phyloP scores from a whole-genome alignment of 345 rosid species.

The Rhodamnia rubescens region DNA sequence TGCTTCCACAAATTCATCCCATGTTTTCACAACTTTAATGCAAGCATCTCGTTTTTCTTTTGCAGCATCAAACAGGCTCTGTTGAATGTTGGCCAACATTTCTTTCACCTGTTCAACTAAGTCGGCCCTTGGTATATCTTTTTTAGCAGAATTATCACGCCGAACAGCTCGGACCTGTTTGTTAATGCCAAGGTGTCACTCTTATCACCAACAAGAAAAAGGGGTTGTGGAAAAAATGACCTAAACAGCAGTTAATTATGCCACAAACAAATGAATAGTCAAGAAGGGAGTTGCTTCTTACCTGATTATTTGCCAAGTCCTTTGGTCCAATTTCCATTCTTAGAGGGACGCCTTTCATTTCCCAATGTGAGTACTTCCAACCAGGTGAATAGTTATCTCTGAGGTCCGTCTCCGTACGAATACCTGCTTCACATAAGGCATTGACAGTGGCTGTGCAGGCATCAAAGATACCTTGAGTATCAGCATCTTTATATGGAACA shows the following conservation, averaged over 20 bases:
- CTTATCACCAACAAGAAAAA: neutral
- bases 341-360: conserved; percentile 93
- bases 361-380: conserved; percentile 99
- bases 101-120: conserved; percentile 54
- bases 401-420: conserved; percentile 63
- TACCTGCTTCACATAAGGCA: conserved; percentile 55
- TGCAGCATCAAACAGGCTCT: conserved; percentile 59
- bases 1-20: conserved; percentile 81
- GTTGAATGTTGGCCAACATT: conserved; percentile 52
- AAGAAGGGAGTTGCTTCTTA: neutral
- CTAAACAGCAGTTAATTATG: neutral
- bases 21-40: conserved; percentile 50
- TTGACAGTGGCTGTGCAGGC: conserved; percentile 75
- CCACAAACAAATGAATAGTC: neutral
- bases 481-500: conserved; percentile 92
- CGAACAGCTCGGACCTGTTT: conserved; percentile 79
- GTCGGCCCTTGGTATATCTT: conserved; percentile 44
- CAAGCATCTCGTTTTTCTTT: conserved; percentile 68
- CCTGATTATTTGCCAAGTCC: conserved; percentile 85
- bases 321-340: conserved; percentile 97
- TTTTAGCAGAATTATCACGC: conserved; percentile 68
- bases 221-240: neutral
- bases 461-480: conserved; percentile 69
- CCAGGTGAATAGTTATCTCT: conserved; percentile 98
- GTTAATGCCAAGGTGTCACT: neutral